These are phyloP conservation scores for Rhexocercosporidium sp. DNA, from an alignment of 2,329 filamentous ascomycete species.

Conservation along the genomic window DNA sequence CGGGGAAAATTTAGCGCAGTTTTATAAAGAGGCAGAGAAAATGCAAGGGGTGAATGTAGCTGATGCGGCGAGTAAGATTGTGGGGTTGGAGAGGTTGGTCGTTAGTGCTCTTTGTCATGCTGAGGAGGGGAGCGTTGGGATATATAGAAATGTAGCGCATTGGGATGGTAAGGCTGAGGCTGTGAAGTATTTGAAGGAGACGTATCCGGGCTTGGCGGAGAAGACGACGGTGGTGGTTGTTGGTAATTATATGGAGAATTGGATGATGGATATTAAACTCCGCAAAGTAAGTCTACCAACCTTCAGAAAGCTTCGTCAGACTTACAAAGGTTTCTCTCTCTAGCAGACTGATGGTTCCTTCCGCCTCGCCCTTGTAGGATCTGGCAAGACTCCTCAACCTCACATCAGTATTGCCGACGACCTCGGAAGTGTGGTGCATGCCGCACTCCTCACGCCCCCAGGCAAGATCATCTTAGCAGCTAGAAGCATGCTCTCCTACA, in stretches of 20 bases:
- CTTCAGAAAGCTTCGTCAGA: not conserved
- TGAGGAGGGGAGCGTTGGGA: constrained; percentile 46
- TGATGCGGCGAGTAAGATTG: constrained; percentile 44
- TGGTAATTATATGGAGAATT: constrained; percentile 38
- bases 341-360: constrained; percentile 32
- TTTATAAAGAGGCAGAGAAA: constrained; percentile 42
- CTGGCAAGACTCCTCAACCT: constrained; percentile 27
- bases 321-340: not conserved
- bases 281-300: constrained; percentile 19
- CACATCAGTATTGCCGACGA: constrained; percentile 28
- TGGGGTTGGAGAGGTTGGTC: constrained; percentile 46
- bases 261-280: constrained; percentile 23
- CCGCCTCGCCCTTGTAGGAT: constrained; percentile 36
- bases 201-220: constrained; percentile 37
- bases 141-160: constrained; percentile 49
- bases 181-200: constrained; percentile 40
- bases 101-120: constrained; percentile 46
- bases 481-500: constrained; percentile 25
- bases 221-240: constrained; percentile 44
- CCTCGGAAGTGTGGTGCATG: constrained; percentile 33
- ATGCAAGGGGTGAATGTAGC: constrained; percentile 46
- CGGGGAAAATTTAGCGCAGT: constrained; percentile 33
- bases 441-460: constrained; percentile 33
- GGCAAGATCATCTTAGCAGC: constrained; percentile 32
- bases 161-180: constrained; percentile 44